Conservation (phyloP, 805 yeast species). For the Monosporozyma siamensis region DNA sequence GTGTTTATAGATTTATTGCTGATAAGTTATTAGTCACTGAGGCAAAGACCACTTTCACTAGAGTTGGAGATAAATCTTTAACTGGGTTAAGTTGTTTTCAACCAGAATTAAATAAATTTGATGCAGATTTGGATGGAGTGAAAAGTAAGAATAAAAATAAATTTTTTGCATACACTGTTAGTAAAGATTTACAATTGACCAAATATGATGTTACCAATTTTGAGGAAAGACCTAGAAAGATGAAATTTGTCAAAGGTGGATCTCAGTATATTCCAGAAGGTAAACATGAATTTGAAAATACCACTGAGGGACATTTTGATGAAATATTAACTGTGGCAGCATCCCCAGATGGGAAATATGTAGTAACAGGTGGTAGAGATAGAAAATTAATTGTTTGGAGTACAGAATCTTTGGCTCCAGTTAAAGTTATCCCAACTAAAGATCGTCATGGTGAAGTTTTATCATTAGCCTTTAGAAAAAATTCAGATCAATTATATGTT, state of each 20-base stretch:
- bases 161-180: conserved; percentile 56
- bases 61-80: conserved; percentile 53
- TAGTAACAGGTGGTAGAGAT: conserved; percentile 88
- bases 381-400: conserved; percentile 79
- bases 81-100: conserved; percentile 36
- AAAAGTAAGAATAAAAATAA: conserved; percentile 48
- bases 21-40: conserved; percentile 37
- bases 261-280: conserved; percentile 33
- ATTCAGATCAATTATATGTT: conserved; percentile 77
- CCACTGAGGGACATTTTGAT: conserved; percentile 64
- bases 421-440: conserved; percentile 67
- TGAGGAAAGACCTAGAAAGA: conserved; percentile 50
- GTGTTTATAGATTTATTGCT: conserved; percentile 60
- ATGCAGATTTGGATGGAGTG: conserved; percentile 17
- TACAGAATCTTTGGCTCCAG: conserved; percentile 62
- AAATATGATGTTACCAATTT: conserved; percentile 65
- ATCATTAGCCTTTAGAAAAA: conserved; percentile 67
- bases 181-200: conserved; percentile 71
- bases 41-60: conserved; percentile 35
- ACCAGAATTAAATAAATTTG: conserved; percentile 29
- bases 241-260: conserved; percentile 61
- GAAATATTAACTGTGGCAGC: conserved; percentile 73
- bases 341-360: conserved; percentile 76
- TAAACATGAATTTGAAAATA: conserved; percentile 36
- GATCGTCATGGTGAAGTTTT: conserved; percentile 64